Percentiles rank a stretch among this genome's conserved stretches.
Conservation (phyloP, 2,329 filamentous ascomycete species). For the Calonectria crousiana region DNA sequence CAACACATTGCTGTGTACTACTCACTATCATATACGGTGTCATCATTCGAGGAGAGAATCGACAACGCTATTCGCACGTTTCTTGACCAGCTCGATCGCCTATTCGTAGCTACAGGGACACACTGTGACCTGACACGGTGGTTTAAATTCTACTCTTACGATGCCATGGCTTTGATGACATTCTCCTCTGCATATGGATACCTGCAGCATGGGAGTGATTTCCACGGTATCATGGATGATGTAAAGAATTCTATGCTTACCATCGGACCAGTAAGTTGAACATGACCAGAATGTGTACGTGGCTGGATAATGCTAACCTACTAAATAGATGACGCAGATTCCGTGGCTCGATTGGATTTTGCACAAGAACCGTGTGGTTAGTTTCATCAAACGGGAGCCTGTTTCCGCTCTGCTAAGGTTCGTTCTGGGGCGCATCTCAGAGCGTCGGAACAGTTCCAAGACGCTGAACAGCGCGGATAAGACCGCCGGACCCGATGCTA, state of each 20-base stretch:
- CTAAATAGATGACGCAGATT: not conserved
- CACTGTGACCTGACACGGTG: not conserved
- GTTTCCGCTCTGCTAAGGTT: not conserved
- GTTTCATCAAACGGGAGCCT: not conserved
- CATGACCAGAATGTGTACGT: not conserved
- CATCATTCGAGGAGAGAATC: not conserved
- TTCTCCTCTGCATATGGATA: not conserved
- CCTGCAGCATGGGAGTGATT: not conserved
- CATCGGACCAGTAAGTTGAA: not conserved
- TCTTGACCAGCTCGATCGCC: not conserved
- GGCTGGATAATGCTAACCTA: not conserved
- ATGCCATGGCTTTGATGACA: not conserved
- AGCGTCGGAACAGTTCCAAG: not conserved
- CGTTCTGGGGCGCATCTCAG: not conserved
- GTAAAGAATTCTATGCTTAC: not conserved
- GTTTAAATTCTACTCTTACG: not conserved
- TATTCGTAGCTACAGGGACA: not conserved
- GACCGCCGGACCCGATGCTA: not conserved
- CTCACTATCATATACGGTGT: not conserved
- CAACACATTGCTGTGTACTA: not conserved
- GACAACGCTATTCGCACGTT: not conserved
- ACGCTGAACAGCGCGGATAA: not conserved
- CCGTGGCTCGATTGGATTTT: not conserved
- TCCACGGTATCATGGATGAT: not conserved
- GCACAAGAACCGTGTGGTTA: not conserved